Evolutionary conservation across 1,284 basidiomycete species (phyloP), one percentile per base, ranked within the genome.

Genomic region (Cryptococcus sp.): DNA sequence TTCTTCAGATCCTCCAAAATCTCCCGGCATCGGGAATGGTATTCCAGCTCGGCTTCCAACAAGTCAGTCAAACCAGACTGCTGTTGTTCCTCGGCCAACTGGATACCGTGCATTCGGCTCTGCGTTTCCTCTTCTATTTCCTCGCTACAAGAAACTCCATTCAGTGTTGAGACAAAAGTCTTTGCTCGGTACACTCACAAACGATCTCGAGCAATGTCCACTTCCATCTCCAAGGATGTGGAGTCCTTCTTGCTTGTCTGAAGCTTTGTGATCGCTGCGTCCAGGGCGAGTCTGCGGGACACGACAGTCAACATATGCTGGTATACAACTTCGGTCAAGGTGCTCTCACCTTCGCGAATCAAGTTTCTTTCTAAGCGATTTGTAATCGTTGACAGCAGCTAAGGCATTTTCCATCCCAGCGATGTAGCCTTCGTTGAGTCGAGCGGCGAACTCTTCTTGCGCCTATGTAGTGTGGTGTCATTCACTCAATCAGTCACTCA

Each of bases 121-220:
- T 85, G 86, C 0, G 91, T 83, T 59, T 93, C 89, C 70, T 91
- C 88, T 20, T 85, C 82, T 0, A 87, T 86, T 74, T 94, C 89
- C 55, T 93, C 89, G 65, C 90, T 92, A 63, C 41, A 47, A 44
- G 15, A 38, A 29, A 19, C 17, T 17, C 38, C 10, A 43, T 1
- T 50, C 25, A 50, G 29, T 34, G 6, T 15, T 13, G 38, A 40
- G 7, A n/a, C 38, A 13, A 8, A 13, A 22, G 22, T 17, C 10
- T 26, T 20, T 20, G 25, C 19, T n/a, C 23, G 29, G 25, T 29
- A 19, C 11, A 81, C 88, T 64, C 70, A 91, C 90, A 89, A 91
- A 69, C 89, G 84, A 50, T 84, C 75, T 63, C 84, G 84, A 1
- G 88, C 85, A 23, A 81, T 80, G 48, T 86, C 84, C 50, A 88